A percentile compares a stretch with the other conserved stretches of the same genome.
These are phyloP conservation scores for Amanita pallidorosea DNA, from an alignment of 768 basidiomycete species.

Conservation along the genomic window DNA sequence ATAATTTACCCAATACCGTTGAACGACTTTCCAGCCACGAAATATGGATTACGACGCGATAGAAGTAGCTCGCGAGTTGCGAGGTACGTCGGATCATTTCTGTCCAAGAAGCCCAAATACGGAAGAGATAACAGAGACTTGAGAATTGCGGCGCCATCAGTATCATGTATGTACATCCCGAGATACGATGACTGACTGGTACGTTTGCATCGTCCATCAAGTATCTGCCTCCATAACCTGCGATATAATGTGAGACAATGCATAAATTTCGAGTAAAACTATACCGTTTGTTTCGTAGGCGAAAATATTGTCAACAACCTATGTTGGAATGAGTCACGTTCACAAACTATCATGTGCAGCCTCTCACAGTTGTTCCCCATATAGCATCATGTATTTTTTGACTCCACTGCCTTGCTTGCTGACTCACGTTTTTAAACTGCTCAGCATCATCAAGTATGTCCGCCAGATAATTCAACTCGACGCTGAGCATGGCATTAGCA, in stretches of 20 bases:
- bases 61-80: slow-evolving; percentile 55
- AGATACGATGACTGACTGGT: slow-evolving; percentile 36
- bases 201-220: slow-evolving; percentile 86
- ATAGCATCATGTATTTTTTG: slow-evolving; percentile 47
- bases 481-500: slow-evolving; percentile 76
- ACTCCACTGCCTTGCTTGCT: slow-evolving; percentile 47
- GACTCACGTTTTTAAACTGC: slow-evolving; percentile 38
- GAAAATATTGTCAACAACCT: slow-evolving; percentile 58
- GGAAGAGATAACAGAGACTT: slow-evolving; percentile 72
- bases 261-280: background rate
- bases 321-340: background rate
- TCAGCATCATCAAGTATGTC: slow-evolving; percentile 42
- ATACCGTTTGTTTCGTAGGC: slow-evolving; percentile 71
- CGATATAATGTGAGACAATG: background rate
- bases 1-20: slow-evolving; percentile 53
- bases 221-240: slow-evolving; percentile 59
- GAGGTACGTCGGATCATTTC: slow-evolving; percentile 43
- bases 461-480: slow-evolving; percentile 55
- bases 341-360: background rate
- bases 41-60: slow-evolving; percentile 63
- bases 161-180: background rate
- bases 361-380: slow-evolving; percentile 46
- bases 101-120: slow-evolving; percentile 69
- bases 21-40: slow-evolving; percentile 48
- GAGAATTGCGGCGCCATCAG: background rate